Percentiles rank a stretch among this genome's conserved stretches.
phyloP scores from a whole-genome alignment of 2,329 filamentous ascomycete species.

The Dactylellina sp. region DNA sequence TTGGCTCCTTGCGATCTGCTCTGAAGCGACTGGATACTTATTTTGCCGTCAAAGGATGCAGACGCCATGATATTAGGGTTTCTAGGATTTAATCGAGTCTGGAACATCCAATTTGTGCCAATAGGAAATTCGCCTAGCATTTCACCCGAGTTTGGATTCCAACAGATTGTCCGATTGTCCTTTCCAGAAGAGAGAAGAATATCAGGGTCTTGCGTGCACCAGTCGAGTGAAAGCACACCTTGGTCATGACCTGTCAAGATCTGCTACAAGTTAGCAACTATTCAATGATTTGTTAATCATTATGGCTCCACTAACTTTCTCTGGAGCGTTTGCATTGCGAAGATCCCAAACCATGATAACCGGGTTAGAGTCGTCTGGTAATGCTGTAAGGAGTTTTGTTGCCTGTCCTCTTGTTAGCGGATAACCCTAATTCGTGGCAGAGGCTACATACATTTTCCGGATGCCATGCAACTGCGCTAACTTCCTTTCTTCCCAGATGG shows the following conservation, averaged over 20 bases:
- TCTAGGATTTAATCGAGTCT: constrained; percentile 90
- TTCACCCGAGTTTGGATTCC: constrained; percentile 94
- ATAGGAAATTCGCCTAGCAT: constrained; percentile 92
- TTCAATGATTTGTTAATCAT: constrained; percentile 52
- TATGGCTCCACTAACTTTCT: constrained; percentile 66
- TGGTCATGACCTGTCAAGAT: constrained; percentile 92
- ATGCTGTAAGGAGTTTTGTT: constrained; percentile 92
- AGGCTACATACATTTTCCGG: constrained; percentile 75
- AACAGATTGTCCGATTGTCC: constrained; percentile 93
- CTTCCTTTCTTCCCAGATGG: constrained; percentile 85
- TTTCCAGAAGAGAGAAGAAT: constrained; percentile 93
- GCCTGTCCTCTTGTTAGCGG: constrained; percentile 65
- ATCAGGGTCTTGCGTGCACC: constrained; percentile 91
- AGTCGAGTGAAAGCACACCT: constrained; percentile 91
- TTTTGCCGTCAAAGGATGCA: constrained; percentile 96
- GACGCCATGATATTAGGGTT: constrained; percentile 94
- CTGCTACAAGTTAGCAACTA: constrained; percentile 63
- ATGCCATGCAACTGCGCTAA: constrained; percentile 97
- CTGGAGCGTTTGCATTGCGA: constrained; percentile 93
- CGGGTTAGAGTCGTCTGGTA: constrained; percentile 86
- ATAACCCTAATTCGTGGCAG: constrained; percentile 2
- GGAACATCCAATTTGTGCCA: constrained; percentile 99
- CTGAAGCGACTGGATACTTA: constrained; percentile 90
- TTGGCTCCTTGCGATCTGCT: constrained; percentile 72
- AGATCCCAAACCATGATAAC: constrained; percentile 94